Base-by-base conservation (phyloP, 495 filamentous ascomycete species). In the Parachaetomium inaequale region DNA sequence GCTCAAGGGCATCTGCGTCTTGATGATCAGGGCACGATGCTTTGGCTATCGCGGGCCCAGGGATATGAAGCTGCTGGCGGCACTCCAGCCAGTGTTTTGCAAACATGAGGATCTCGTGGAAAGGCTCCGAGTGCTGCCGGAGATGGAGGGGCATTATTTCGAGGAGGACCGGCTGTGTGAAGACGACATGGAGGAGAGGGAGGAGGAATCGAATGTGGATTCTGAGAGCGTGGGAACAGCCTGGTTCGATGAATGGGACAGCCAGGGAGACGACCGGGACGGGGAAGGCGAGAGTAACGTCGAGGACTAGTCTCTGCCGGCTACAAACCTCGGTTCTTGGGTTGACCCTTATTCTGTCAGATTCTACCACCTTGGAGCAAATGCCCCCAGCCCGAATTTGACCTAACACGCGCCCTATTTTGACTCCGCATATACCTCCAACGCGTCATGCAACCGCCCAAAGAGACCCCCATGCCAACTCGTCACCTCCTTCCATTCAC, bases 381-480 rank as follows among this genome's bases (percentile, higher is more conserved):
- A n/a, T n/a, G n/a, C n/a, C n/a, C n/a, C n/a, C n/a, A n/a, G n/a
- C n/a, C n/a, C n/a, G n/a, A n/a, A n/a, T n/a, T n/a, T n/a, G n/a
- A n/a, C n/a, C n/a, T n/a, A n/a, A n/a, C n/a, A n/a, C n/a, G n/a
- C n/a, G n/a, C n/a, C n/a, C n/a, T n/a, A n/a, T n/a, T n/a, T n/a
- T n/a, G n/a, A n/a, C n/a, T n/a, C n/a, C n/a, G n/a, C n/a, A n/a
- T n/a, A n/a, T n/a, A 51, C 45, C 58, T 78, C 67, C 72, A 85
- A 69, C 0, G 71, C 79, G 68, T 79, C 76, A 72, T 77, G 68
- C 68, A 85, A 61, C 66, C 43, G 49, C 17, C 75, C 81, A 66
- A 76, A 82, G 15, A 76, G 14, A 8, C 81, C 81, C 6, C 66
- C 77, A 74, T 86, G 77, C 84, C 84, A 87, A 5, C 59, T 57